phyloP scores from a whole-genome alignment of 176 grass and related monocot species.

The Pharus latifolius region DNA sequence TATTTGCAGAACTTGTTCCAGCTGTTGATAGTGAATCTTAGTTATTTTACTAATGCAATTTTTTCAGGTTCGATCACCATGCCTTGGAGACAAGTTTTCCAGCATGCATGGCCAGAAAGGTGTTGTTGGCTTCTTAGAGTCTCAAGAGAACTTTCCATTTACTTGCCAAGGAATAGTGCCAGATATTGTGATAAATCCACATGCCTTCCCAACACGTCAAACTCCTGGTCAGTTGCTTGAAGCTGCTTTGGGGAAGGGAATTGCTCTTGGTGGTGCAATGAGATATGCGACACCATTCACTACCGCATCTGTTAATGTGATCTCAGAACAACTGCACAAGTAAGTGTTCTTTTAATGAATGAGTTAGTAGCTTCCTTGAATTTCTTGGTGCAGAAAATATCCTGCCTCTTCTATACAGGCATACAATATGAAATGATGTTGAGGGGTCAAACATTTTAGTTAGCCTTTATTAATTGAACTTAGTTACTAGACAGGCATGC shows the following conservation, averaged over 20 bases:
- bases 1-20: background rate
- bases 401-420: too few species aligned
- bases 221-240: slow-evolving; percentile 94
- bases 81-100: slow-evolving; percentile 90
- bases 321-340: slow-evolving; percentile 78
- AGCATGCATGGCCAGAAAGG: slow-evolving; percentile 98
- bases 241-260: slow-evolving; percentile 95
- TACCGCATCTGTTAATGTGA: slow-evolving; percentile 67
- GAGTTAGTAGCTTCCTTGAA: background rate
- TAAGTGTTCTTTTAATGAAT: slow-evolving; percentile 31
- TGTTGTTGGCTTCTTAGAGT: slow-evolving; percentile 84
- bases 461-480: too few species aligned
- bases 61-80: slow-evolving; percentile 77
- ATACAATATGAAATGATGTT: too few species aligned
- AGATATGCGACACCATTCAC: slow-evolving; percentile 92
- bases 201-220: slow-evolving; percentile 96
- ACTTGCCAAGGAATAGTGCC: slow-evolving; percentile 84
- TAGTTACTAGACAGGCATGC: too few species aligned
- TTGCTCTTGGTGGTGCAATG: slow-evolving; percentile 44
- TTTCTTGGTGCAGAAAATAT: too few species aligned
- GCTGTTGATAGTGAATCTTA: too few species aligned
- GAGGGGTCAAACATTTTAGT: too few species aligned
- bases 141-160: slow-evolving; percentile 94
- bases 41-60: slow-evolving; percentile 1
- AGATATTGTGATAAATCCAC: slow-evolving; percentile 94